A percentile compares a stretch with the other conserved stretches of the same genome.
phyloP scores from a whole-genome alignment of 2,329 filamentous ascomycete species.

The Mariannaea elegans region DNA sequence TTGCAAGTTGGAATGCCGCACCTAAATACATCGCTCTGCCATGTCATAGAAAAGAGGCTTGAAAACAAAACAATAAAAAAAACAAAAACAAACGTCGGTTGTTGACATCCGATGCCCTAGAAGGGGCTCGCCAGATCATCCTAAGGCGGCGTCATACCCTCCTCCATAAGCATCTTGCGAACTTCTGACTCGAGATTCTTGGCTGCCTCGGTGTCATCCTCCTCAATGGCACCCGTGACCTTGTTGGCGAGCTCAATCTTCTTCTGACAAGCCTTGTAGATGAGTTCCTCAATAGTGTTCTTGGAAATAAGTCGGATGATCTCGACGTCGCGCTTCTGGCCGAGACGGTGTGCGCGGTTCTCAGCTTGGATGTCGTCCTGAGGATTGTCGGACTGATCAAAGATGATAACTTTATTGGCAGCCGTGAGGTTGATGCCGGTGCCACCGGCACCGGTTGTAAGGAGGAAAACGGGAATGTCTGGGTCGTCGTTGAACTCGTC shows the following conservation, averaged over 20 bases:
- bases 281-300: conserved; percentile 90
- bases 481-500: conserved; percentile 83
- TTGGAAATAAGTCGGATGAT: conserved; percentile 84
- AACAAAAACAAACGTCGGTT: background rate
- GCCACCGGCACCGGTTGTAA: conserved; percentile 94
- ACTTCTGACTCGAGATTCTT: conserved; percentile 55
- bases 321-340: conserved; percentile 90
- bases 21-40: background rate
- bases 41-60: background rate
- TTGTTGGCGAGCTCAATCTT: conserved; percentile 86
- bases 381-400: conserved; percentile 96
- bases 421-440: conserved; percentile 95
- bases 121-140: conserved; percentile 21
- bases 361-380: conserved; percentile 99
- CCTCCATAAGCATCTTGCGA: conserved; percentile 53
- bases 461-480: conserved; percentile 86
- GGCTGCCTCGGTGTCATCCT: conserved; percentile 41
- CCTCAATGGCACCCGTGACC: conserved; percentile 55
- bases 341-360: conserved; percentile 94
- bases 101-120: background rate
- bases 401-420: conserved; percentile 97
- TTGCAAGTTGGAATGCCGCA: background rate
- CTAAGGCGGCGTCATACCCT: conserved; percentile 51
- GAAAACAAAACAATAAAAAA: background rate
- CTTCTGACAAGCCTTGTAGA: conserved; percentile 88